Evolutionary conservation across 129 eudicot genomes (phyloP).

Genomic region (Logfia minima): DNA sequence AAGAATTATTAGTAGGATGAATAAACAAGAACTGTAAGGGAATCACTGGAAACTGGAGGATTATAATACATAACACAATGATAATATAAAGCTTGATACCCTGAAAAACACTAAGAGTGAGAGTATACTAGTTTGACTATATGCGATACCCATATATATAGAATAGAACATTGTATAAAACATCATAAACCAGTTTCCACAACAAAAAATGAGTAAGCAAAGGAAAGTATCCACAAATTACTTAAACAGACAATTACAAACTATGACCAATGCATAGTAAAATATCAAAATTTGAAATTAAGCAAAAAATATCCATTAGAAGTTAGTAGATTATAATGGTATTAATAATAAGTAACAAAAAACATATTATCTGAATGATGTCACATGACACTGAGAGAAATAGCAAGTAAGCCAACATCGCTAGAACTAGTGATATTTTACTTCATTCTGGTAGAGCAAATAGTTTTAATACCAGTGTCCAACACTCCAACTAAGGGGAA

Average conservation of each 20-base stretch:
- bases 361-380: neutral
- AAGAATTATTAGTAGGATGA: neutral
- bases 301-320: neutral
- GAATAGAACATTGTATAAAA: neutral
- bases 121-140: neutral
- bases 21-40: neutral
- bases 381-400: neutral
- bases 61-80: neutral
- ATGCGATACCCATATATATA: neutral
- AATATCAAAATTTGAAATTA: neutral
- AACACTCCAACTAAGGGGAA: too few relatives aligned
- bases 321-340: neutral
- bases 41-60: neutral
- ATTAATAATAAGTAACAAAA: neutral
- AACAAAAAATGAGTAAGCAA: neutral
- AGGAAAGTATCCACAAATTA: neutral
- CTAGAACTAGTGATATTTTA: neutral
- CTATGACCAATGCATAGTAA: neutral
- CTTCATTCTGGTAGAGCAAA: neutral
- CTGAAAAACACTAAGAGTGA: neutral
- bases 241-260: neutral
- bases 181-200: neutral
- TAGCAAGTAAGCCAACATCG: too few relatives aligned
- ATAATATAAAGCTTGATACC: neutral
- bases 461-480: too few relatives aligned